Evolutionary conservation across 2,329 filamentous ascomycete genomes (phyloP), one percentile per base, ranked within the genome.

Genomic region (Elsinoe arachidis): DNA sequence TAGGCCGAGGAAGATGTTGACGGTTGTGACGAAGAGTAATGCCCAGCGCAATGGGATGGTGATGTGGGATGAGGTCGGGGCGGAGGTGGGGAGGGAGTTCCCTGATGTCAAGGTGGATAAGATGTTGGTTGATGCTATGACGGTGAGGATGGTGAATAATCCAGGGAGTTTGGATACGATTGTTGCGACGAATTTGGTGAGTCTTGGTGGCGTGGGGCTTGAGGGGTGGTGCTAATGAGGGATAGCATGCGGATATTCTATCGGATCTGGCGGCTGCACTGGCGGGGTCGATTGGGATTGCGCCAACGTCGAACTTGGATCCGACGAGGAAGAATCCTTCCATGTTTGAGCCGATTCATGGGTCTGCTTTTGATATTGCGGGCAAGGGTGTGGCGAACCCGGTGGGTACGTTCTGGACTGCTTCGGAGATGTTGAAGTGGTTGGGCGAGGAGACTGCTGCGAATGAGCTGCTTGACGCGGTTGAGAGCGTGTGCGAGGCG

Each of bases 281-380:
- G 5, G 85, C 85, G 2, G 85, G 85, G 0, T 84, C 80, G 1
- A 88, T 88, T 60, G 85, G 86, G 7, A 87, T 89, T 58, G 85
- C 85, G 2, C 84, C 85, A 2, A 87, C 84, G 0, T 83, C 79
- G 41, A 88, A 88, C 63, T 73, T 88, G 1, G 84, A 88, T 62
- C 84, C 85, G 1, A 82, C 79, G 1, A 73, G 80, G 14, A 65
- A 77, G 61, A 79, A 82, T 59, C 83, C 83, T 0, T 78, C 75
- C 55, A 82, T 83, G 78, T 84, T 83, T 60, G 81, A 83, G 70
- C 80, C 80, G 0, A 82, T 83, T 55, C 80, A 82, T 63, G 80
- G 80, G 1, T 79, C 76, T 3, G 80, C 80, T 0, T 81, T 81
- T 60, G 80, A 83, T 60, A 82, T 82, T 53, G 77, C 77, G 0